These are phyloP conservation scores for Zasmidium citrigriseum DNA, from an alignment of 2,329 filamentous ascomycete genomes.

Conservation along the genomic window DNA sequence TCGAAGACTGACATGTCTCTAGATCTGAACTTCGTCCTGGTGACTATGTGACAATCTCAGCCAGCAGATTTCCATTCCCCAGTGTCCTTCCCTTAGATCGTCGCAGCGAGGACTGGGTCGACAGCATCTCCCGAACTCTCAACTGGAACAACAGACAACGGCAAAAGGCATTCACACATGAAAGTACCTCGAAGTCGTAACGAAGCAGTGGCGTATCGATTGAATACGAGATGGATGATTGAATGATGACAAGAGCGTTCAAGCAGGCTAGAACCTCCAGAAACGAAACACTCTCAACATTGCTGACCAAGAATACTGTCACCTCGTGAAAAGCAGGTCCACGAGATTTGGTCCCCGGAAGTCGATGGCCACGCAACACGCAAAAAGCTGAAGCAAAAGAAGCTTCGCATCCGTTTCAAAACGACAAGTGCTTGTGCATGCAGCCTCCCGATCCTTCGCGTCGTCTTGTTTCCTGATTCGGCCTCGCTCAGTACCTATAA, in stretches of 20 bases:
- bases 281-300: background rate
- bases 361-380: too few species aligned
- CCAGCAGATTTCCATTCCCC: constrained; percentile 78
- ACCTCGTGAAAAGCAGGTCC: background rate
- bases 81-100: constrained; percentile 70
- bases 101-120: constrained; percentile 77
- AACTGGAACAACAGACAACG: constrained; percentile 80
- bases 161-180: constrained; percentile 60
- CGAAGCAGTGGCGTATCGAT: background rate
- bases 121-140: constrained; percentile 75
- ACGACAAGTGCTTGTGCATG: too few species aligned
- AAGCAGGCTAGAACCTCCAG: background rate
- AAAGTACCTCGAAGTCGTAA: background rate
- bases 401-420: too few species aligned
- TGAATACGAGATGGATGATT: background rate
- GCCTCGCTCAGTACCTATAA: background rate
- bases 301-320: background rate
- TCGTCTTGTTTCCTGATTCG: background rate
- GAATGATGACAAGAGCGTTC: background rate
- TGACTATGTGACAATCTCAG: constrained; percentile 83
- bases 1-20: background rate
- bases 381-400: too few species aligned
- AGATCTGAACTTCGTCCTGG: constrained; percentile 67
- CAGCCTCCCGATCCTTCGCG: background rate
- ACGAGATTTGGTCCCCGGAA: too few species aligned